phyloP scores from a whole-genome alignment of 805 yeast species.

The Candida ponderosae region DNA sequence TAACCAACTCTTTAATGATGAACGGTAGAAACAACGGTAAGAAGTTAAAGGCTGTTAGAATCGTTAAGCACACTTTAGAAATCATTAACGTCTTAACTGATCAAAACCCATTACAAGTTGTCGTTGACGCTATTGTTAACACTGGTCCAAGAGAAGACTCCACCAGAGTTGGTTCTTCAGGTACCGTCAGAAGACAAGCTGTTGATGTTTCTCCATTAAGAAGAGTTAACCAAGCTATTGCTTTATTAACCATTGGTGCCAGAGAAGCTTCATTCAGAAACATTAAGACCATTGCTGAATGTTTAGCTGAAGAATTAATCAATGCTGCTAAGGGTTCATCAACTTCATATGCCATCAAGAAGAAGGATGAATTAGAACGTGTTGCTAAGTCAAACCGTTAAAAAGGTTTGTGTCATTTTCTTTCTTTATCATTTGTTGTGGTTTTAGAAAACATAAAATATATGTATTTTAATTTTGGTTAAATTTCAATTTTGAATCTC shows the following conservation, averaged over 20 bases:
- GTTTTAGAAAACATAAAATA: constrained; percentile 11
- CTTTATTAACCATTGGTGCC: constrained; percentile 97
- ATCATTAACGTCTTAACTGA: constrained; percentile 96
- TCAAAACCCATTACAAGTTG: constrained; percentile 98
- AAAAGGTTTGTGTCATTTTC: constrained; percentile 20
- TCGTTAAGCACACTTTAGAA: constrained; percentile 98
- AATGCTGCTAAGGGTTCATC: constrained; percentile 99
- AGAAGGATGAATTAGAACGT: constrained; percentile 99
- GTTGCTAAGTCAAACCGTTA: constrained; percentile 99
- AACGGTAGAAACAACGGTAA: constrained; percentile 99
- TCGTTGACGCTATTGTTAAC: constrained; percentile 99
- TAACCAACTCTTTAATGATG: constrained; percentile 99
- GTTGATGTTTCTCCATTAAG: constrained; percentile 99
- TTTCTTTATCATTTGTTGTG: constrained; percentile 3
- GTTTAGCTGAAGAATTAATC: constrained; percentile 99
- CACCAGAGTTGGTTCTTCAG: constrained; percentile 99
- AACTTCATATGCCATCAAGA: constrained; percentile 99
- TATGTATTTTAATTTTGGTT: constrained; percentile 8
- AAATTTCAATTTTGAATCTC: neutral
- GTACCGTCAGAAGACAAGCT: constrained; percentile 99
- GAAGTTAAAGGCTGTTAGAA: constrained; percentile 99
- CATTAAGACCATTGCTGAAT: constrained; percentile 99
- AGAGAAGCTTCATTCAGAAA: constrained; percentile 99
- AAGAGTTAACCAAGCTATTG: constrained; percentile 99
- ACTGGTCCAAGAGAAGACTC: constrained; percentile 99